Evolutionary conservation across 2,329 filamentous ascomycete genomes (phyloP).

Genomic region (Aspergillus arachidicola): DNA sequence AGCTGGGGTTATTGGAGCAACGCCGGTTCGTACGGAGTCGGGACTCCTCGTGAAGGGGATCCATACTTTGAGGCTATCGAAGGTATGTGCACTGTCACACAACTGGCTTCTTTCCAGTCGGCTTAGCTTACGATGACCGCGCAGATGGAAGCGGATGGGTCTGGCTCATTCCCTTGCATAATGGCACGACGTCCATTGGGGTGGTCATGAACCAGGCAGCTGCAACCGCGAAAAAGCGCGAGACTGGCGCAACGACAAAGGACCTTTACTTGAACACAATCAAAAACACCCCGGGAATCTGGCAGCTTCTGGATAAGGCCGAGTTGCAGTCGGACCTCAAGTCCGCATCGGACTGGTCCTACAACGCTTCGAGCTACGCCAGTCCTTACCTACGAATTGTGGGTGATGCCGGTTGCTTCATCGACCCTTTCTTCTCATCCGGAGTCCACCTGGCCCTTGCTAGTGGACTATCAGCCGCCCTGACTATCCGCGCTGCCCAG

Average conservation of each 20-base stretch:
- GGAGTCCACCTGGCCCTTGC: constrained; percentile 51
- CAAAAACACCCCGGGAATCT: too few species aligned
- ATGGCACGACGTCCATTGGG: not conserved
- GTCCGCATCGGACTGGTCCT: constrained; percentile 52
- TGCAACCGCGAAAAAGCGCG: too few species aligned
- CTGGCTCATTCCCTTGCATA: not conserved
- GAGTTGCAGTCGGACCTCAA: constrained; percentile 40
- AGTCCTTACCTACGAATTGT: constrained; percentile 16
- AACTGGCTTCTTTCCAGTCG: constrained; percentile 15
- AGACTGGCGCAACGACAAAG: constrained; percentile 20
- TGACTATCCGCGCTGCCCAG: constrained; percentile 36
- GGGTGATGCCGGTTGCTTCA: too few species aligned
- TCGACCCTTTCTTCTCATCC: constrained; percentile 45
- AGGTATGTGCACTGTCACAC: too few species aligned
- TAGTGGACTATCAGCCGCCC: constrained; percentile 49
- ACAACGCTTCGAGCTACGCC: constrained; percentile 49
- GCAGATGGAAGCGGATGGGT: not conserved
- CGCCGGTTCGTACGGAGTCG: too few species aligned
- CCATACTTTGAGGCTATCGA: too few species aligned
- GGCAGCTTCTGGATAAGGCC: too few species aligned
- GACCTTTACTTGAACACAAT: not conserved
- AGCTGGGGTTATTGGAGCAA: constrained; percentile 49
- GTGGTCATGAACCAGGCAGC: too few species aligned
- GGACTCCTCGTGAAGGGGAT: too few species aligned
- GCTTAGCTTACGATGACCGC: too few species aligned